phyloP scores from a whole-genome alignment of 139 green algal genomes.

The Spirogloea muscicola region DNA sequence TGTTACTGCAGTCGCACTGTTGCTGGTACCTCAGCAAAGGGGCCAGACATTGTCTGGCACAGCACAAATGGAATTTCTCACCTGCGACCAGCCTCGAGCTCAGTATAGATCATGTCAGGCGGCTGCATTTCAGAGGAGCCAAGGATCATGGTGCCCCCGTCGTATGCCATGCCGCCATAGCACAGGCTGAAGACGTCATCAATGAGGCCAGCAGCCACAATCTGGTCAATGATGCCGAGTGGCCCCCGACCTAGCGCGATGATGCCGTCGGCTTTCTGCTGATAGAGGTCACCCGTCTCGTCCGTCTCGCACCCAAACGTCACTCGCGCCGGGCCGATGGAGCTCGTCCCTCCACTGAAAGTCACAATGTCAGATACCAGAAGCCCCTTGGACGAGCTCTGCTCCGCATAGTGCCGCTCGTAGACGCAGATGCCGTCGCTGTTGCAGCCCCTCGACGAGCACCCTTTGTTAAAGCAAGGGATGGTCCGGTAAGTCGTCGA shows the following conservation, averaged over 20 bases:
- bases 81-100: neutral
- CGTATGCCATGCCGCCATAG: conserved; percentile 72
- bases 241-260: conserved; percentile 73
- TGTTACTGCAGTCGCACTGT: too few relatives aligned
- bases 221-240: conserved; percentile 56
- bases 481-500: conserved; percentile 32
- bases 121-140: conserved; percentile 40
- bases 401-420: conserved; percentile 70
- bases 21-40: too few relatives aligned
- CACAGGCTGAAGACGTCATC: conserved; percentile 82
- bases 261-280: conserved; percentile 85
- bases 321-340: conserved; percentile 8
- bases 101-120: conserved; percentile 28
- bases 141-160: conserved; percentile 63
- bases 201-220: conserved; percentile 63
- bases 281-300: conserved; percentile 88
- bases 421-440: conserved; percentile 66
- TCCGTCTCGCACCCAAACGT: conserved; percentile 78
- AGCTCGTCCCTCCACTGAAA: conserved; percentile 13
- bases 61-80: too few relatives aligned
- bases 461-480: conserved; percentile 2
- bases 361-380: conserved; percentile 44
- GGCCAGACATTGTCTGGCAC: too few relatives aligned
- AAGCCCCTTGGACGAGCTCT: conserved; percentile 35
- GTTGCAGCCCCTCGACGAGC: conserved; percentile 5